phyloP scores from a whole-genome alignment of 1,139 yeast genomes.

The Yamadazyma buinensis region DNA sequence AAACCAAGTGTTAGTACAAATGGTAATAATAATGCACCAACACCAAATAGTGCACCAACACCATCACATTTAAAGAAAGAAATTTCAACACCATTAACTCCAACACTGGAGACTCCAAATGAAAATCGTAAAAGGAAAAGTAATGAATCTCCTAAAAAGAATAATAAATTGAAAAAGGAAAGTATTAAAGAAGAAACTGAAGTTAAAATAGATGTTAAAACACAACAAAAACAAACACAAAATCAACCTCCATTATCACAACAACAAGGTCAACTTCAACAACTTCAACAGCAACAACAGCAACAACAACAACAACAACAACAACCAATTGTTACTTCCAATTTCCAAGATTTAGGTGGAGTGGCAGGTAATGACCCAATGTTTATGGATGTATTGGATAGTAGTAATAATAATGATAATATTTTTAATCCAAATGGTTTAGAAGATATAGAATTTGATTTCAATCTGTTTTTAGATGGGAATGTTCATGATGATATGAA shows the following conservation, averaged over 20 bases:
- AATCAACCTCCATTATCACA: not conserved
- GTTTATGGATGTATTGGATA: conserved; percentile 35
- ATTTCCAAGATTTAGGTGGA: conserved; percentile 24
- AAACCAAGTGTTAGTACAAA: conserved; percentile 27
- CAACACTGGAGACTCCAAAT: conserved; percentile 36
- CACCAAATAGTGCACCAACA: conserved; percentile 17
- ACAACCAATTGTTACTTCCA: conserved; percentile 21
- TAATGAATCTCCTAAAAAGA: conserved; percentile 36
- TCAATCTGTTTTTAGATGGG: conserved; percentile 47
- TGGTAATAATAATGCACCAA: conserved; percentile 12
- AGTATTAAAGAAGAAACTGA: conserved; percentile 18
- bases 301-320: conserved; percentile 11
- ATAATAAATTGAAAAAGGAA: conserved; percentile 22
- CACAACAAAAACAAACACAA: not conserved
- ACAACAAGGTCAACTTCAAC: conserved; percentile 5
- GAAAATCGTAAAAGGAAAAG: conserved; percentile 17
- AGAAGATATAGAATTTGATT: conserved; percentile 53
- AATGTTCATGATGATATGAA: conserved; percentile 39
- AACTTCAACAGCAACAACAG: conserved; percentile 16
- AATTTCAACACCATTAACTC: conserved; percentile 41
- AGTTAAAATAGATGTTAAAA: conserved; percentile 21
- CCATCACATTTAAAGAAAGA: conserved; percentile 33
- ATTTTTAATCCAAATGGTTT: conserved; percentile 21
- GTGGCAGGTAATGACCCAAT: conserved; percentile 32
- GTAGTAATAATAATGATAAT: conserved; percentile 17